Evolutionary conservation across 345 rosid genomes (phyloP), one percentile per base, ranked within the genome.

Genomic region (Euphorbia lathyris): DNA sequence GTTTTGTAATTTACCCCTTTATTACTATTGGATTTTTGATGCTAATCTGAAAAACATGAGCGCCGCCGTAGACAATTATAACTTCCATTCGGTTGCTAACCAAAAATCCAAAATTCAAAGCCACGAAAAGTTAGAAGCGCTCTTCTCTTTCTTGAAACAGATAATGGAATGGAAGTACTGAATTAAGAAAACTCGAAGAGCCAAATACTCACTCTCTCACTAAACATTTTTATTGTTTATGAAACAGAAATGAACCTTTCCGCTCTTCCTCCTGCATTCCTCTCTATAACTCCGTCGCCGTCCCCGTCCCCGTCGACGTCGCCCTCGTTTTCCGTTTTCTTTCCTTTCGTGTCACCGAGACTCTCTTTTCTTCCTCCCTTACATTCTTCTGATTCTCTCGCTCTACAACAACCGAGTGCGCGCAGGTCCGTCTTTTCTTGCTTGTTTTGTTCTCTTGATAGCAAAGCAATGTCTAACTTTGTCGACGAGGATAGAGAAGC

Each of bases 401-500:
- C 75, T 9, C 67, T 69, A 66, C 78, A 73, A 80, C 78, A 70
- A 73, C 77, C 83, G 65, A 70, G 66, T 65, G 64, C 77, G 30
- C 71, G 66, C 36, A 73, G 84, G 70, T 73, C 76, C 74, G 25
- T 76, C 5, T 73, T 79, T 68, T 70, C 79, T 7, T 85, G 81
- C 61, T 71, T 47, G 7, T 67, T 74, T 58, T 48, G 53, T 69
- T 70, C 82, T 7, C 51, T 76, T 23, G 69, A 74, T 71, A 83
- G 80, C 11, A 73, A 78, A 71, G 87, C 88, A 30, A 87, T 86
- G 91, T 79, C 96, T 5, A 88, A 89, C 76, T 81, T 84, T 60
- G 85, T 88, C 65, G 86, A 85, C 72, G 86, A 87, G 66, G 87
- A 87, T 56, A 82, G 82, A 82, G 88, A 85, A 43, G 77, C 83